Base-by-base conservation (phyloP, 176 grass and related monocot genomes). In the Poa pratensis region DNA sequence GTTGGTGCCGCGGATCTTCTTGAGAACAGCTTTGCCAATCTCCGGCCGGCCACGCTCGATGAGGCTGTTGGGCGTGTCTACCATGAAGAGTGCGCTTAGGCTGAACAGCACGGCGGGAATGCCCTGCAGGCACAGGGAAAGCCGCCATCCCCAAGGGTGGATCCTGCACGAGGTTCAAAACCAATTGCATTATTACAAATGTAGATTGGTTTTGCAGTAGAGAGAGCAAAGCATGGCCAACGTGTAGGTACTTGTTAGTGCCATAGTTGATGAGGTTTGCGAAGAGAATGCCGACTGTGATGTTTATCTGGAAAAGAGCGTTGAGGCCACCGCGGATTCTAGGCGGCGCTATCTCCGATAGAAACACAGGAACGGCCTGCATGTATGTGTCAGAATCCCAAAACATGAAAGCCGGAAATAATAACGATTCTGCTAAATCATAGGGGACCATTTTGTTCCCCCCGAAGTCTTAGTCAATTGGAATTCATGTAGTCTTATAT, bases 61-160 rank as follows among this genome's bases (percentile, higher is more conserved):
- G 19, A 96, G 86, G 66, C 94, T 96, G 78, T 96, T 96, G 48
- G 94, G 94, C 0, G 94, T 96, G 67, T 96, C 94, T 11, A 74
- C 55, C 60, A 96, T 91, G 60, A 93, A 65, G 30, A 96, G 82
- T 17, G 94, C 81, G 24, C 91, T 89, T 16, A 89, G 30, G 15
- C 90, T 94, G 69, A 97, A 61, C 46, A 97, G 80, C 62, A 73
- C 5, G 0, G 90, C 94, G 0, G 94, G 94, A 58, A 97, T 73
- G 78, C 94, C 88, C 1, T 85, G 90, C 3, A 97, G 90, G 3
- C 80, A 88, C 43, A 97, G 53, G 2, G 94, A 97, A 11, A 97
- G 82, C 14, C 94, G 52, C 88, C 92, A 96, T 2, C 94, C 94
- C 94, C 94, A 96, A 45, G 58, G 76, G 52, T 65, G 86, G 66